Conservation (phyloP, 257 asterid species). For the Galeopsis tetrahit region DNA sequence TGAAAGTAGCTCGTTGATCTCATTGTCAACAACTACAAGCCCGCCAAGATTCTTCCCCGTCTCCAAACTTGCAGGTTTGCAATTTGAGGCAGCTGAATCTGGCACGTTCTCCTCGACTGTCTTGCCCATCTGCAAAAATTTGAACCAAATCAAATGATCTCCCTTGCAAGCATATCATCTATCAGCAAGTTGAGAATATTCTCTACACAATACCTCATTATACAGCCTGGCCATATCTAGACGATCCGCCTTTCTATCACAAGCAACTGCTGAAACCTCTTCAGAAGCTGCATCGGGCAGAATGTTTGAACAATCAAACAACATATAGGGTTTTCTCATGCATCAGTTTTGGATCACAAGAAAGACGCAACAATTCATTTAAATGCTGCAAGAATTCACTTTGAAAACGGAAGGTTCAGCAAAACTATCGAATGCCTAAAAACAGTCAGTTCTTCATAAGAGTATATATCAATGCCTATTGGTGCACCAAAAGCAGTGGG, state of each 20-base stretch:
- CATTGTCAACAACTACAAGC: constrained; percentile 48
- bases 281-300: constrained; percentile 63
- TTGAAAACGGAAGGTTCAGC: not conserved
- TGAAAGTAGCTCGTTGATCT: constrained; percentile 59
- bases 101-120: constrained; percentile 49
- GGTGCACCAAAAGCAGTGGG: not conserved
- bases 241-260: constrained; percentile 63
- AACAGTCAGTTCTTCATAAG: not conserved
- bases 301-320: constrained; percentile 22
- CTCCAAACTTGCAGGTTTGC: constrained; percentile 43
- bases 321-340: not conserved
- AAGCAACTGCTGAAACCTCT: constrained; percentile 60
- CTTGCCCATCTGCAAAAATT: constrained; percentile 59
- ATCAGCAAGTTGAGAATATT: not conserved
- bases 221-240: constrained; percentile 68
- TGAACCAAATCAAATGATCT: constrained; percentile 3
- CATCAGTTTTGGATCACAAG: constrained; percentile 16
- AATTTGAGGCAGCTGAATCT: constrained; percentile 50
- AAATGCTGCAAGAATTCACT: too few species aligned
- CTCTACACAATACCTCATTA: constrained; percentile 62
- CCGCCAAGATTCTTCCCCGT: constrained; percentile 48
- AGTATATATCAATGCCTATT: not conserved
- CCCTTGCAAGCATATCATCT: constrained; percentile 8
- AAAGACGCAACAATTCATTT: not conserved
- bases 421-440: not conserved